Percentiles rank a stretch among this genome's conserved stretches.
These are phyloP conservation scores for Neltuma alba DNA, from an alignment of 306 rosid species.

Conservation along the genomic window DNA sequence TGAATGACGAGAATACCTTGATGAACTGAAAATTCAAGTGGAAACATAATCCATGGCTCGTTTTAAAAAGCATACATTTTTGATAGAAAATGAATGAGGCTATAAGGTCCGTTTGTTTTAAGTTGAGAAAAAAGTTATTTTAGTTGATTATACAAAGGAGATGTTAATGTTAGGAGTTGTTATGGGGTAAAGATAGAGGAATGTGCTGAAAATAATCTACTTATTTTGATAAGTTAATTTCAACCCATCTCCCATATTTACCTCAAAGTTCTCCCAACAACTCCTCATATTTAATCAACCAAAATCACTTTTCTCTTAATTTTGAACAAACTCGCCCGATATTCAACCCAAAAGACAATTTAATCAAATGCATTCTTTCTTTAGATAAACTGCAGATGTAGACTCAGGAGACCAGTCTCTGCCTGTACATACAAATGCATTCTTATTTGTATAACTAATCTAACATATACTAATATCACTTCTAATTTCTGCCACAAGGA, in stretches of 20 bases:
- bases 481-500: neutral
- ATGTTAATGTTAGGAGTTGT: too few relatives aligned
- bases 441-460: neutral
- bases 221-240: neutral
- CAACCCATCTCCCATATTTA: too few relatives aligned
- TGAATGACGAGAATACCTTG: constrained; percentile 74
- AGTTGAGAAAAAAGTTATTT: neutral
- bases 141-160: neutral
- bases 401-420: neutral
- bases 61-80: neutral
- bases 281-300: too few relatives aligned
- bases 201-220: neutral
- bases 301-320: too few relatives aligned
- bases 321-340: too few relatives aligned
- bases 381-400: neutral
- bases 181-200: neutral
- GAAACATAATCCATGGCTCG: constrained; percentile 8
- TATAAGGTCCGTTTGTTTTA: neutral
- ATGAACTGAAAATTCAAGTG: constrained; percentile 55
- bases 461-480: neutral
- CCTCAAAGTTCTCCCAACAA: too few relatives aligned
- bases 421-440: neutral
- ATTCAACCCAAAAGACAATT: too few relatives aligned
- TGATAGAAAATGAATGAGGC: neutral
- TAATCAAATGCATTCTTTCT: too few relatives aligned